Evolutionary conservation across 1,284 basidiomycete genomes (phyloP).

Genomic region (Heliocybe sulcata): DNA sequence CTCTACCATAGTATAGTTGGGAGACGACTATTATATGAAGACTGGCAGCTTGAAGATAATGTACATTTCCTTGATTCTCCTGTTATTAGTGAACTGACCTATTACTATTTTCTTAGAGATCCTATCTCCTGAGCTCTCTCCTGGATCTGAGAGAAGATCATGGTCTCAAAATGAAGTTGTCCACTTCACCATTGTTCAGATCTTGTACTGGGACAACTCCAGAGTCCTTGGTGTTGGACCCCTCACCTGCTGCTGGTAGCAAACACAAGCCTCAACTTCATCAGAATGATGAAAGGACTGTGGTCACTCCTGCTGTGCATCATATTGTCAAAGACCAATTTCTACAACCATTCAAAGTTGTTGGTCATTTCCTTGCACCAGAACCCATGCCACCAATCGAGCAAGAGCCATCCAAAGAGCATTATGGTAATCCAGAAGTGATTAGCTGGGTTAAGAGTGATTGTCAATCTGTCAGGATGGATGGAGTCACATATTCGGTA

Average conservation of each 20-base stretch:
- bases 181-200: slow-evolving; percentile 7
- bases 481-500: slow-evolving; percentile 48
- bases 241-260: too few species aligned
- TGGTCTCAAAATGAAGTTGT: slow-evolving; percentile 35
- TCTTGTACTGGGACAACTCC: slow-evolving; percentile 1
- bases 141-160: slow-evolving; percentile 26
- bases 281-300: slow-evolving; percentile 19
- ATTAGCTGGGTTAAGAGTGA: slow-evolving; percentile 39
- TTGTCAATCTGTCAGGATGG: slow-evolving; percentile 41
- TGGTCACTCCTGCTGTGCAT: slow-evolving; percentile 43
- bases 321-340: slow-evolving; percentile 42
- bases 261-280: too few species aligned
- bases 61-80: not conserved
- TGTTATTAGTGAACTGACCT: not conserved
- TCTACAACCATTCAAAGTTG: slow-evolving; percentile 16
- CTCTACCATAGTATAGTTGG: not conserved
- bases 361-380: slow-evolving; percentile 13
- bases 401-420: slow-evolving; percentile 16
- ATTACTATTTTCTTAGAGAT: not conserved
- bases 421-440: slow-evolving; percentile 35
- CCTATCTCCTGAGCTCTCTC: not conserved
- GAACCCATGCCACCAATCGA: slow-evolving; percentile 8
- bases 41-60: not conserved
- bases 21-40: not conserved
- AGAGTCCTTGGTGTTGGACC: slow-evolving; percentile 9